These are phyloP conservation scores for Mycena olivaceomarginata DNA, from an alignment of 768 basidiomycete species.

Conservation along the genomic window DNA sequence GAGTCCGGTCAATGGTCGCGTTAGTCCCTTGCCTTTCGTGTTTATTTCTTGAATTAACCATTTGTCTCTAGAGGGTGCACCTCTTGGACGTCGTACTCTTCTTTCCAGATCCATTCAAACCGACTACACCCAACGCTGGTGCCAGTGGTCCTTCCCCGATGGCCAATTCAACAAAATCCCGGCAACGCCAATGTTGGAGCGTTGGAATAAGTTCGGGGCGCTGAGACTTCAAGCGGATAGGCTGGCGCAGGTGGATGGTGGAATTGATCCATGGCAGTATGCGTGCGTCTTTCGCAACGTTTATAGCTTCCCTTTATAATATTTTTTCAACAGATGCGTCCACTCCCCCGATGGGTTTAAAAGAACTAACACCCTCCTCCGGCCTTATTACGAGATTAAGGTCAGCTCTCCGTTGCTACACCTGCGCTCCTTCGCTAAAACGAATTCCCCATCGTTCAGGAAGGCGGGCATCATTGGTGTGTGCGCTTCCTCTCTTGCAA, in stretches of 20 bases:
- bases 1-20: conserved; percentile 32
- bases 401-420: conserved; percentile 1
- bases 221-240: conserved; percentile 30
- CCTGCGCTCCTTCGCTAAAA: conserved; percentile 13
- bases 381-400: conserved; percentile 37
- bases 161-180: conserved; percentile 32
- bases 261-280: conserved; percentile 41
- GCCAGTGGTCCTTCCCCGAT: conserved; percentile 26
- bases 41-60: neutral
- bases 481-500: neutral
- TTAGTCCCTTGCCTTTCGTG: conserved; percentile 14
- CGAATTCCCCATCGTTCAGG: conserved; percentile 12
- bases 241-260: conserved; percentile 39
- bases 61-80: conserved; percentile 27
- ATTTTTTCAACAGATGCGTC: conserved; percentile 33
- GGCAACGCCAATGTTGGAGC: conserved; percentile 31
- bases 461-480: conserved; percentile 40
- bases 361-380: conserved; percentile 30
- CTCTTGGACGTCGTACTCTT: conserved; percentile 28
- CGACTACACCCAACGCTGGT: conserved; percentile 18
- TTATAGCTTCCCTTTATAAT: conserved; percentile 8
- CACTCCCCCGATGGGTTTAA: conserved; percentile 34
- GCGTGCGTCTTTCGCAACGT: conserved; percentile 19
- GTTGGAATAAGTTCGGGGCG: conserved; percentile 40
- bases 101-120: conserved; percentile 35